These are phyloP conservation scores for Solidago caesia DNA, from an alignment of 129 eudicot genomes.

Conservation along the genomic window DNA sequence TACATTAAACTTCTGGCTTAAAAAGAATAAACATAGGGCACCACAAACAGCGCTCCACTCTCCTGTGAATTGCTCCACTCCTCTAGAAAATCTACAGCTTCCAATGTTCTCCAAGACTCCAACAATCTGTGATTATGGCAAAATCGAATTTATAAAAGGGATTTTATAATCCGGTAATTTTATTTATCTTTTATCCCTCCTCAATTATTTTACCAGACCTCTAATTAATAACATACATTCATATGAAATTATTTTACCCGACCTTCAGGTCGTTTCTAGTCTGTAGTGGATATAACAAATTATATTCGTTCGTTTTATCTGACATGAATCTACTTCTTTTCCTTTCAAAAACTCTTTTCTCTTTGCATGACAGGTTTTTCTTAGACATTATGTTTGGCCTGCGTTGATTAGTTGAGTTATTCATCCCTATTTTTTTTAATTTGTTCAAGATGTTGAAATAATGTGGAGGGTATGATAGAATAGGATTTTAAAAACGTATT, in stretches of 20 bases:
- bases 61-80: too few relatives aligned
- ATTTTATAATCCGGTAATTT: too few relatives aligned
- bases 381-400: not conserved
- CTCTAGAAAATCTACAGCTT: too few relatives aligned
- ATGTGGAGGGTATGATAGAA: not conserved
- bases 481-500: not conserved
- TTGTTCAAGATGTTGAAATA: not conserved
- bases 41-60: too few relatives aligned
- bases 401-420: not conserved
- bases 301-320: not conserved
- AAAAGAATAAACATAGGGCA: too few relatives aligned
- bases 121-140: too few relatives aligned
- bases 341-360: not conserved
- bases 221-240: too few relatives aligned
- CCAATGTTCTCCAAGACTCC: too few relatives aligned
- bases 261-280: not conserved
- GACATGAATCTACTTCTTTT: not conserved
- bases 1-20: too few relatives aligned
- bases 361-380: not conserved
- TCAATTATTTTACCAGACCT: too few relatives aligned
- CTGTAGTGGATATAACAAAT: conserved; percentile 5
- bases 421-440: not conserved
- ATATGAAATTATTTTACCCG: not conserved
- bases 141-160: too few relatives aligned
- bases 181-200: too few relatives aligned